Evolutionary conservation across 2,329 filamentous ascomycete genomes (phyloP).

Genomic region (Phaeosphaeria sp.): DNA sequence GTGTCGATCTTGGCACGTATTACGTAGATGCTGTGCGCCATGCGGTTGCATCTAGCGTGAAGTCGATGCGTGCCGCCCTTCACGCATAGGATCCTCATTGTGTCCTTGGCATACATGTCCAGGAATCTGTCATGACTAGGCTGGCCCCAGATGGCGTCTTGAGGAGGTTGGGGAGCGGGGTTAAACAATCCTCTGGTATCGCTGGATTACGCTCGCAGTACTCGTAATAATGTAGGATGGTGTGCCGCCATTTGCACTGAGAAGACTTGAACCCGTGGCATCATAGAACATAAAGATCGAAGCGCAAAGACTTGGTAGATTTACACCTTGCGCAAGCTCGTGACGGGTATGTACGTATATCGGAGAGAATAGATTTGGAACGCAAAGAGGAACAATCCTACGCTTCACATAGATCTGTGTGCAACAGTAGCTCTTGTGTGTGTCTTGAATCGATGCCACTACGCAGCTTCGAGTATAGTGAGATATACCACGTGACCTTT

Average conservation of each 20-base stretch:
- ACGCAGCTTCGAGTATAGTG: background rate
- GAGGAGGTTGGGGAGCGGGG: background rate
- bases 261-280: background rate
- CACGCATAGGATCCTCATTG: background rate
- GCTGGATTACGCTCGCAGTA: background rate
- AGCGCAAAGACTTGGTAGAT: background rate
- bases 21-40: background rate
- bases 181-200: background rate
- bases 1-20: background rate
- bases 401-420: background rate
- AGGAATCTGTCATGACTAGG: background rate
- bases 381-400: background rate
- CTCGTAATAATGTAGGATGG: background rate
- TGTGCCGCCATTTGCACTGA: background rate
- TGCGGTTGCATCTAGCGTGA: background rate
- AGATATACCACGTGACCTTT: background rate
- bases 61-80: background rate
- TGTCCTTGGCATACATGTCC: background rate
- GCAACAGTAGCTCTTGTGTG: background rate
- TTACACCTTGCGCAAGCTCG: background rate
- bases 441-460: background rate
- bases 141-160: background rate
- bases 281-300: background rate
- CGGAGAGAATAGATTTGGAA: background rate
- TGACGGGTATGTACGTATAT: background rate